A percentile compares a stretch with the other conserved stretches of the same genome.
phyloP scores from a whole-genome alignment of 2,329 filamentous ascomycete species.

The Stagonosporopsis chrysanthemi region DNA sequence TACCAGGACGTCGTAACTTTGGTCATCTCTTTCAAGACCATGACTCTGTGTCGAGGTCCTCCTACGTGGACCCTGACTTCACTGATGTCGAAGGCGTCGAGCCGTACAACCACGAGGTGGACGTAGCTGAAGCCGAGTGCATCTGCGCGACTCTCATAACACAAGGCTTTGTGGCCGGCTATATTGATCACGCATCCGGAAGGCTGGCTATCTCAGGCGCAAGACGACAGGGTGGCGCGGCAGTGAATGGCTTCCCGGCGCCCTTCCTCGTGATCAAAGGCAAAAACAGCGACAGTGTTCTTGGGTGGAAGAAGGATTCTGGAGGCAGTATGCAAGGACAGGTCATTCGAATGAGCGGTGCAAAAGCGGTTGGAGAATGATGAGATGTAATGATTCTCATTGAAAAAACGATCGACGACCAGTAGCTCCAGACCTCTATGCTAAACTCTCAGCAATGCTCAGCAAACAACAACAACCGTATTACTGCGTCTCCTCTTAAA shows the following conservation, averaged over 20 bases:
- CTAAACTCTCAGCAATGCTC: neutral
- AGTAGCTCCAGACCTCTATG: neutral
- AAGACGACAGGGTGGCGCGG: conserved; percentile 60
- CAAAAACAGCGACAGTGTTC: conserved; percentile 69
- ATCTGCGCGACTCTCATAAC: conserved; percentile 78
- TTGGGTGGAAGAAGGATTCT: conserved; percentile 72
- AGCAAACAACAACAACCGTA: neutral
- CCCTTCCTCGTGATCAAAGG: conserved; percentile 73
- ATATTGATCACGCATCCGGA: conserved; percentile 77
- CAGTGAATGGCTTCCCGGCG: conserved; percentile 77
- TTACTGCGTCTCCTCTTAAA: neutral
- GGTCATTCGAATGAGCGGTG: conserved; percentile 65
- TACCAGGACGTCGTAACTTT: conserved; percentile 51
- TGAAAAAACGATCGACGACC: neutral
- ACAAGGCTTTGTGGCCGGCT: conserved; percentile 83
- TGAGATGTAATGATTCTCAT: neutral
- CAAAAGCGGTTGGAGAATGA: conserved; percentile 54
- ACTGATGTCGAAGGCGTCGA: conserved; percentile 43
- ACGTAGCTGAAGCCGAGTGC: conserved; percentile 74
- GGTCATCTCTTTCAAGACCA: conserved; percentile 58
- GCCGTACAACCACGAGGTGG: conserved; percentile 52
- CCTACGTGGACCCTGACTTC: conserved; percentile 57
- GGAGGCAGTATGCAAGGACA: conserved; percentile 51
- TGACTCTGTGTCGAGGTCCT: conserved; percentile 52
- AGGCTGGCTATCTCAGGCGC: conserved; percentile 85